Percentiles rank a stretch among this genome's conserved stretches.
Conservation (phyloP, 2,329 filamentous ascomycete species). For the Lizonia empirigonia region DNA sequence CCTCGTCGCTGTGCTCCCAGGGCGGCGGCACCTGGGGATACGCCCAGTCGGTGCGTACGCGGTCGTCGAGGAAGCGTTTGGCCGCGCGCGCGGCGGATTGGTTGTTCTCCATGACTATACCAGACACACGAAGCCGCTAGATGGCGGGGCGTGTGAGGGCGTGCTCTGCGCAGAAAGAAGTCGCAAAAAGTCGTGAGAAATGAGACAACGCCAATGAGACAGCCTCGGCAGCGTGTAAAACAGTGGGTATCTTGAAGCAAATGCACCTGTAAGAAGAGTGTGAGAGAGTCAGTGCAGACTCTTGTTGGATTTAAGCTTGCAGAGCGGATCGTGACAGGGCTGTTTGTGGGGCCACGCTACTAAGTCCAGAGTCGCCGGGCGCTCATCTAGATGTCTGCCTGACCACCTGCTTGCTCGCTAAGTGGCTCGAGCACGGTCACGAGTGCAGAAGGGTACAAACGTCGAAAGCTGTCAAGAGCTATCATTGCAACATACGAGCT, state of each 20-base stretch:
- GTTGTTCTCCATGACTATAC: constrained; percentile 45
- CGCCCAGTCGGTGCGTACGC: constrained; percentile 54
- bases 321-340: constrained; percentile 8
- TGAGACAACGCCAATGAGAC: neutral
- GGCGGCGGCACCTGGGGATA: constrained; percentile 45
- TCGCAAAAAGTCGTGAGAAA: neutral
- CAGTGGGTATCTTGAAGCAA: constrained; percentile 13
- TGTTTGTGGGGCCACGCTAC: constrained; percentile 4
- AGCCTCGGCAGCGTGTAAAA: neutral
- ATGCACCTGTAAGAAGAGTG: constrained; percentile 9
- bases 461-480: neutral
- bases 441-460: neutral
- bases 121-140: neutral
- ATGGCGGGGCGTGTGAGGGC: neutral
- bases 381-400: neutral
- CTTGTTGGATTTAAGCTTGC: constrained; percentile 15
- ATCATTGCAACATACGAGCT: constrained; percentile 5
- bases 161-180: neutral
- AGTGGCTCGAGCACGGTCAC: neutral
- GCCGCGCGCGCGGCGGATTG: constrained; percentile 52
- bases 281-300: constrained; percentile 3
- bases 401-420: constrained; percentile 1
- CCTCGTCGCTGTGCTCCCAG: constrained; percentile 44
- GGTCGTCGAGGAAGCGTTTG: constrained; percentile 49
- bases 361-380: neutral